Base-by-base conservation (phyloP, 2,329 filamentous ascomycete species). In the Metarhizium anisopliae region DNA sequence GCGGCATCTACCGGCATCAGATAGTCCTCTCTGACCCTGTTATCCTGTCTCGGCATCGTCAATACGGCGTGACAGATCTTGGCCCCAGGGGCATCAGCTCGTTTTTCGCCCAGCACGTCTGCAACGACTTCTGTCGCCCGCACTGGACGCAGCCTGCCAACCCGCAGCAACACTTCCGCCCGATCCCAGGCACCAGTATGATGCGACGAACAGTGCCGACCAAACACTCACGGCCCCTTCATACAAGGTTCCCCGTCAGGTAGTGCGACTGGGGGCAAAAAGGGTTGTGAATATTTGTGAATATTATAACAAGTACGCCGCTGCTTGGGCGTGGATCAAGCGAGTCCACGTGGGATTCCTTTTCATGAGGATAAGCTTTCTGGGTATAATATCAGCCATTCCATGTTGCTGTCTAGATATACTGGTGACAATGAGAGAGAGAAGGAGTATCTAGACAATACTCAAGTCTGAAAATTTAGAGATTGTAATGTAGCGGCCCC, bases 11-110 rank as follows among this genome's bases (percentile, higher is more conserved):
- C 62, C 62, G 60, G 47, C 40, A 63, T 11, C 64, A 66, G 50
- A 60, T 68, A 49, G 62, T 73, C 47, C 66, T 76, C 40, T 70
- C 73, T 0, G 72, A 76, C 59, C 73, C 72, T 0, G 72, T 72
- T 54, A 73, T 75, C 55, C 58, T 75, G 51, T 74, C 74, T 1
- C 67, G 61, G 7, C 62, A 51, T 4, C 59, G 64, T n/a, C 61
- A 70, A 8, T 74, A 70, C 50, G 72, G 72, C 20, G 66, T 69
- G 25, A 69, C 72, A 1, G 73, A 75, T 53, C 65, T 75, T 6
- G 72, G 72, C 3, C 58, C 65, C 5, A 52, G 66, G 0, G 72
- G 72, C 4, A 74, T 76, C 59, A 66, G 62, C 52, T 67, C 68
- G 1, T 75, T 75, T 59, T 75, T 74, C 61, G 63, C 61, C 50